Conservation (phyloP, 1,284 basidiomycete genomes). For the Irpex lacteus region DNA sequence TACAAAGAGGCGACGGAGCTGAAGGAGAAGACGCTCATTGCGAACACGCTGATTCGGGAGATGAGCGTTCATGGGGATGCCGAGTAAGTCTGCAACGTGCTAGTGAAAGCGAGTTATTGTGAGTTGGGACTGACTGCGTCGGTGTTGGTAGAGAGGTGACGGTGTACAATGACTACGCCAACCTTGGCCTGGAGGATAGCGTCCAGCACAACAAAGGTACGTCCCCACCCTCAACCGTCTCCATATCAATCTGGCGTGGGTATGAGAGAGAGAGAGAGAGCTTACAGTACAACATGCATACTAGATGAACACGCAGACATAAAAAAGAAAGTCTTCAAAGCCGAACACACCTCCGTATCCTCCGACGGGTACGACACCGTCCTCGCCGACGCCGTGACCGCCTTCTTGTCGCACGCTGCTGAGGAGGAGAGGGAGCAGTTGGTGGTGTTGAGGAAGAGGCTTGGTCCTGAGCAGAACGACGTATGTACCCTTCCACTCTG, state of each 20-base stretch:
- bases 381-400: constrained; percentile 20
- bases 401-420: constrained; percentile 24
- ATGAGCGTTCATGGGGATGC: constrained; percentile 28
- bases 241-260: no score
- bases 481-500: constrained; percentile 13
- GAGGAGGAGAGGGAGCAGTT: constrained; percentile 24
- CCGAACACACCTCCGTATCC: constrained; percentile 15
- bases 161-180: constrained; percentile 23
- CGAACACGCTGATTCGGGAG: constrained; percentile 27
- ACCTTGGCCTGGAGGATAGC: constrained; percentile 19
- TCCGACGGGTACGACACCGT: constrained; percentile 19
- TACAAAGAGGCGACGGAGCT: constrained; percentile 11
- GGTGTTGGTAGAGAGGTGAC: constrained; percentile 16
- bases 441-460: constrained; percentile 16
- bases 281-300: no score
- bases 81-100: constrained; percentile 13
- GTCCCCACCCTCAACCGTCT: no score
- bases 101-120: no score
- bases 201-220: constrained; percentile 22
- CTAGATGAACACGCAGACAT: constrained; percentile 25
- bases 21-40: constrained; percentile 20
- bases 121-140: no score
- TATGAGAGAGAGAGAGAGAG: no score
- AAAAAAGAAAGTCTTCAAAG: constrained; percentile 21
- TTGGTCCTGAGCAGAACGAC: constrained; percentile 23